phyloP scores from a whole-genome alignment of 306 rosid genomes.

The Hylodesmum podocarpum region DNA sequence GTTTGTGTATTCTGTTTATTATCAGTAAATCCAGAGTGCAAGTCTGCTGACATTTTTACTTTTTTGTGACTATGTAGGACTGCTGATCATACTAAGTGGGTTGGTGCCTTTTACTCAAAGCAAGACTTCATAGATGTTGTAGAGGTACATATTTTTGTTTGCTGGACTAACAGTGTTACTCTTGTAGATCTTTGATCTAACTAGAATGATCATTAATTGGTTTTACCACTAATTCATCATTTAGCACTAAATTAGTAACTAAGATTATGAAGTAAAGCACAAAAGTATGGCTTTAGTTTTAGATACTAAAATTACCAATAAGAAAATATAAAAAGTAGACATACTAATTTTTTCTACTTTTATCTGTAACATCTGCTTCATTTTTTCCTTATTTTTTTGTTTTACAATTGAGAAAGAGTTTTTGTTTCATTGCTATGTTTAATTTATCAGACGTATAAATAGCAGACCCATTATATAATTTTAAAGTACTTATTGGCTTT shows the following conservation, averaged over 20 bases:
- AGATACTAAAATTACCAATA: background rate
- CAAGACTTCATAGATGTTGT: slow-evolving; percentile 59
- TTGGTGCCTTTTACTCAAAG: slow-evolving; percentile 54
- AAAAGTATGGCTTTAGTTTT: background rate
- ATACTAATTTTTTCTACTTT: background rate
- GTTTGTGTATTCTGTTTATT: background rate
- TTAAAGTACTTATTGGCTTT: background rate
- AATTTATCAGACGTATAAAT: background rate
- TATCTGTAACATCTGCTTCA: background rate
- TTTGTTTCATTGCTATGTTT: background rate
- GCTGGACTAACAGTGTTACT: background rate
- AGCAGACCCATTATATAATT: background rate
- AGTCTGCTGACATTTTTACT: slow-evolving; percentile 10
- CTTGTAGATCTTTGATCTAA: background rate
- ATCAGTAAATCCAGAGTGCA: background rate
- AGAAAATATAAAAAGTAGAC: background rate
- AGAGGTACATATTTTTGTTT: slow-evolving; percentile 43
- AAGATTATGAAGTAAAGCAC: background rate
- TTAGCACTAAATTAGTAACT: background rate
- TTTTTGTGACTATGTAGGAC: slow-evolving; percentile 33
- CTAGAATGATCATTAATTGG: background rate
- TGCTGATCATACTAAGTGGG: slow-evolving; percentile 63
- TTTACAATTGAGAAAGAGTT: background rate
- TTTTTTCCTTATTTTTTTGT: background rate
- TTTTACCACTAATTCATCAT: background rate